A percentile compares a stretch with the other conserved stretches of the same genome.
phyloP scores from a whole-genome alignment of 2,329 filamentous ascomycete species.

The Fusarium tanahbumbuense region DNA sequence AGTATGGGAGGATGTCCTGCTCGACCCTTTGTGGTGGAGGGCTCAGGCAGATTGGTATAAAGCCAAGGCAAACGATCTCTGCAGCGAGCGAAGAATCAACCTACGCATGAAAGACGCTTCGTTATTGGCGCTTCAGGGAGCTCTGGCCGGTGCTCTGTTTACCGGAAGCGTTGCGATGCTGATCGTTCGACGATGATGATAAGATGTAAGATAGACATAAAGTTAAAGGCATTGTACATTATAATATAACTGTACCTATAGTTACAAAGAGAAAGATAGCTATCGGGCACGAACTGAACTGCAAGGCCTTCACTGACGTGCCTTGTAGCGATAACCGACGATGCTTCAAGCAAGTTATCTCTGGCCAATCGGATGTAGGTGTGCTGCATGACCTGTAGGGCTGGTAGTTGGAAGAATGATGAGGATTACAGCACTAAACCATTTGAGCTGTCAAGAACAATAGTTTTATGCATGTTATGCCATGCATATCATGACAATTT shows the following conservation, averaged over 20 bases:
- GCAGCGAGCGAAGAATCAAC: slow-evolving; percentile 72
- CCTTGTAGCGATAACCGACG: slow-evolving; percentile 6
- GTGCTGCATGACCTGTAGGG: slow-evolving; percentile 32
- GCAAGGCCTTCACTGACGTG: neutral
- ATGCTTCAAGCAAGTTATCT: slow-evolving; percentile 8
- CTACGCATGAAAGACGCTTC: slow-evolving; percentile 78
- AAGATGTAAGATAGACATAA: slow-evolving; percentile 32
- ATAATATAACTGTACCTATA: slow-evolving; percentile 24
- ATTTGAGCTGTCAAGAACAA: slow-evolving; percentile 4
- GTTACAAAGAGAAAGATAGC: neutral
- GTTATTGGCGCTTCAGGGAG: slow-evolving; percentile 74
- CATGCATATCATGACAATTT: neutral
- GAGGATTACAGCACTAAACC: slow-evolving; percentile 12
- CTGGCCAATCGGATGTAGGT: slow-evolving; percentile 30
- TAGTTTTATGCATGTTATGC: neutral
- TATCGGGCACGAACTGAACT: neutral
- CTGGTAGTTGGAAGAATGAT: slow-evolving; percentile 25
- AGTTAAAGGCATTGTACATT: slow-evolving; percentile 36
- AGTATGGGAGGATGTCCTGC: slow-evolving; percentile 59
- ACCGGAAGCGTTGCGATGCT: slow-evolving; percentile 66
- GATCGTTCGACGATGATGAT: slow-evolving; percentile 53
- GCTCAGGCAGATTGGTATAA: slow-evolving; percentile 61
- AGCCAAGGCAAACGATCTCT: slow-evolving; percentile 66
- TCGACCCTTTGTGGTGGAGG: slow-evolving; percentile 60
- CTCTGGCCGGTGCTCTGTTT: slow-evolving; percentile 72